A percentile compares a stretch with the other conserved stretches of the same genome.
phyloP scores from a whole-genome alignment of 192 early-diverging fungal genomes.

The Backusella australiensis region DNA sequence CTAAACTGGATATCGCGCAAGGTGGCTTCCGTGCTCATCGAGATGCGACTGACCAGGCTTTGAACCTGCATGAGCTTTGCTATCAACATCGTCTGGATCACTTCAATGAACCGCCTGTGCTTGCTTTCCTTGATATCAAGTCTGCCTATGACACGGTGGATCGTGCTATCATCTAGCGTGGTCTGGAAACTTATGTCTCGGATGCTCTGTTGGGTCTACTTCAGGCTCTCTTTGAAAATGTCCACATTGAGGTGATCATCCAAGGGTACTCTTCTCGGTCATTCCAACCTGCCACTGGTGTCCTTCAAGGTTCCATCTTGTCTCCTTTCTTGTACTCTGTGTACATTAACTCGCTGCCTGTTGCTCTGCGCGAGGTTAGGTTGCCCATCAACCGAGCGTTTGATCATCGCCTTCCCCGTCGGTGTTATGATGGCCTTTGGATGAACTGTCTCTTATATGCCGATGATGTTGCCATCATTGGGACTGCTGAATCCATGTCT shows the following conservation, averaged over 20 bases:
- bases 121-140: constrained; percentile 30
- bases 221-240: constrained; percentile 9
- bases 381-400: background rate
- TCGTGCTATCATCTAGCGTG: constrained; percentile 17
- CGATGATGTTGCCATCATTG: constrained; percentile 16
- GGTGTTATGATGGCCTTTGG: background rate
- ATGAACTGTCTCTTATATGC: constrained; percentile 26
- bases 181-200: background rate
- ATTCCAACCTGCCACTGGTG: background rate
- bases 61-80: constrained; percentile 17
- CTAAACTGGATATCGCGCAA: constrained; percentile 7
- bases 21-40: constrained; percentile 24
- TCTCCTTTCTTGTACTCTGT: constrained; percentile 22
- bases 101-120: background rate
- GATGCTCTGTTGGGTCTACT: background rate
- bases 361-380: background rate
- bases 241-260: background rate
- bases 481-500: background rate
- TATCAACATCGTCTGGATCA: background rate
- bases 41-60: constrained; percentile 20
- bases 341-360: constrained; percentile 23
- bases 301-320: constrained; percentile 24
- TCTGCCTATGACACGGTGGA: constrained; percentile 19
- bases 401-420: background rate
- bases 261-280: background rate